A percentile compares a stretch with the other conserved stretches of the same genome.
Evolutionary conservation across 768 basidiomycete genomes (phyloP).

Genomic region (Leucocoprinus birnbaumii): DNA sequence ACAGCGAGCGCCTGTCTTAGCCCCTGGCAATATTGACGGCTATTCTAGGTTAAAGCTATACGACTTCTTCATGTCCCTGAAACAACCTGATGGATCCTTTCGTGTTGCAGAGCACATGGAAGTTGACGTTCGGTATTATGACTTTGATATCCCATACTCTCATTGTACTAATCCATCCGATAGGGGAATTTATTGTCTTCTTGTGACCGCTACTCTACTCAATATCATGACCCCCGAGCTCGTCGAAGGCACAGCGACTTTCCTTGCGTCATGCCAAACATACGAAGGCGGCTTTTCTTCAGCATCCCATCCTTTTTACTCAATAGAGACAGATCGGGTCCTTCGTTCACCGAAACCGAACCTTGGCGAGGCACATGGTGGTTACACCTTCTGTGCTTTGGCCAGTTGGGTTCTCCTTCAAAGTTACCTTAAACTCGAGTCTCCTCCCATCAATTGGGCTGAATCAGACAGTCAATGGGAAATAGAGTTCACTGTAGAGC

Average conservation of each 20-base stretch:
- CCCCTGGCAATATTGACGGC: not conserved
- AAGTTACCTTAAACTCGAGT: slow-evolving; percentile 39
- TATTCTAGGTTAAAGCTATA: slow-evolving; percentile 69
- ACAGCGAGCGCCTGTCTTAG: not conserved
- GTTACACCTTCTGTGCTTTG: slow-evolving; percentile 93
- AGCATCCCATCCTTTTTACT: slow-evolving; percentile 68
- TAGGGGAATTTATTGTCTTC: slow-evolving; percentile 93
- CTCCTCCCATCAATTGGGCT: not conserved
- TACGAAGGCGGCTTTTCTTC: slow-evolving; percentile 96
- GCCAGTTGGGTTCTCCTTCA: slow-evolving; percentile 80
- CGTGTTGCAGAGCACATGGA: slow-evolving; percentile 85
- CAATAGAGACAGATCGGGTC: slow-evolving; percentile 24
- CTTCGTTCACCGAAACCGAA: slow-evolving; percentile 57
- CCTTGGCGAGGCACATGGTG: slow-evolving; percentile 96
- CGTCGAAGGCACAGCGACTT: slow-evolving; percentile 68
- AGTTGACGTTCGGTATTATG: slow-evolving; percentile 84
- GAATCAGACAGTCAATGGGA: not conserved
- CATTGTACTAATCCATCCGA: not conserved
- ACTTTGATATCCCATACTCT: not conserved
- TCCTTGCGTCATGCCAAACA: slow-evolving; percentile 89
- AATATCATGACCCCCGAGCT: slow-evolving; percentile 90
- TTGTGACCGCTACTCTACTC: slow-evolving; percentile 79
- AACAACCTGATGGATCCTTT: slow-evolving; percentile 92
- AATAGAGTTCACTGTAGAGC: slow-evolving; percentile 14
- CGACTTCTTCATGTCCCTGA: slow-evolving; percentile 86